phyloP scores from a whole-genome alignment of 1,284 basidiomycete genomes.

The Leccinum fallax region DNA sequence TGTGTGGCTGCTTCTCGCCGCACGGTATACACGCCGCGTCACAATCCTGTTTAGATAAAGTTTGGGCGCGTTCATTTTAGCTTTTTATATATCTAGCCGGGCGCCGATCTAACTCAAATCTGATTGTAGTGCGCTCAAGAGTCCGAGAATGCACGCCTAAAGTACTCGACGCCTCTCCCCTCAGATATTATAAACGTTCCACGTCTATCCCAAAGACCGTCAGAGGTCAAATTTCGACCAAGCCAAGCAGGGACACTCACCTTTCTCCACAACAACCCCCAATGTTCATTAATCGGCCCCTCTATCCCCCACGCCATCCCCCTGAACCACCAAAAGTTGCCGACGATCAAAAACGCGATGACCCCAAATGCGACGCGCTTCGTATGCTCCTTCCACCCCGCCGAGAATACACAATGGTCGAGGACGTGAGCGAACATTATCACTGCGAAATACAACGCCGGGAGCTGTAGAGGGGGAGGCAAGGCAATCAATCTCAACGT shows the following conservation, averaged over 20 bases:
- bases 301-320: slow-evolving; percentile 88
- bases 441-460: slow-evolving; percentile 95
- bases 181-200: slow-evolving; percentile 33
- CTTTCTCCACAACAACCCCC: slow-evolving; percentile 82
- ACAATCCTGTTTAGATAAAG: neutral
- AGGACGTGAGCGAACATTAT: slow-evolving; percentile 89
- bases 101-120: neutral
- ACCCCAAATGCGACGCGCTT: slow-evolving; percentile 77
- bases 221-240: neutral
- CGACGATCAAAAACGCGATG: slow-evolving; percentile 61
- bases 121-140: neutral
- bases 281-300: slow-evolving; percentile 79
- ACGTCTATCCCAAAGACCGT: slow-evolving; percentile 14
- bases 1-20: neutral
- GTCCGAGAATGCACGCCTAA: neutral
- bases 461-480: slow-evolving; percentile 56
- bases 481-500: slow-evolving; percentile 2
- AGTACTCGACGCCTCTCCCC: neutral
- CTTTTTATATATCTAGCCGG: neutral
- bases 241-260: slow-evolving; percentile 38
- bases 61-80: neutral
- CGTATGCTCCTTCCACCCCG: slow-evolving; percentile 61
- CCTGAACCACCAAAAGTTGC: slow-evolving; percentile 93
- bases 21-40: slow-evolving; percentile 10
- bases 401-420: slow-evolving; percentile 90